Base-by-base conservation (phyloP, 495 filamentous ascomycete species). In the Aspergillus kassunensis region DNA sequence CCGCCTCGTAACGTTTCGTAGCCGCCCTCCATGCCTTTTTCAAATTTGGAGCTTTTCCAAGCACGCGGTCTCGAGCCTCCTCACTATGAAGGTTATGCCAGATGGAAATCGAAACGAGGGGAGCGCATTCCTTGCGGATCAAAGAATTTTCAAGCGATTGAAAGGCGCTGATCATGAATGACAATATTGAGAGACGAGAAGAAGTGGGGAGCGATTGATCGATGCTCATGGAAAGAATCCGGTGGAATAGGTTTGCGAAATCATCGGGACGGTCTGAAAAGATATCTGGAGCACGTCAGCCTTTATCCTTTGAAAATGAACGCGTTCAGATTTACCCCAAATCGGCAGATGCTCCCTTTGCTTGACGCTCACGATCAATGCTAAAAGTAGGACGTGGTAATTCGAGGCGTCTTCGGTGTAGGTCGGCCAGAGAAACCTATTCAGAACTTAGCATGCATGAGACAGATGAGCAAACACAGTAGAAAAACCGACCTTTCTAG, bases 111-210 rank as follows among this genome's bases (percentile, higher is more conserved):
- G 89, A 91, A 35, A 99, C 92, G 33, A 99, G 75, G 10, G 93
- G 89, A 35, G 91, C 95, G 70, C 92, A 97, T 73, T 99, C 92
- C 63, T 95, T 97, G 41, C 93, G 81, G 24, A 97, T 87, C 43
- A 96, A 77, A 18, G 77, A 79, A 68, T 86, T 95, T 59, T 99
- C 93, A 15, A 97, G 80, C 19, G 91, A 96, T 69, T 96, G 91
- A 66, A 96, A 97, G 46, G 92, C 89, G 57, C 84, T 82, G 47
- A 96, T 91, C 51, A 96, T 80, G 66, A 95, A 96, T 12, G 84
- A 86, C 4, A 97, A 69, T 23, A 97, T 79, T 19, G 93, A 83
- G 1, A 86, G 86, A 47, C 89, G 83, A 43, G 95, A 80, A 10
- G 73, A 78, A 27, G 80, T 75, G 3, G 86, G 76, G 15, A 96